Base-by-base conservation (phyloP, 2,329 filamentous ascomycete genomes). In the Aureobasidium uvarum region DNA sequence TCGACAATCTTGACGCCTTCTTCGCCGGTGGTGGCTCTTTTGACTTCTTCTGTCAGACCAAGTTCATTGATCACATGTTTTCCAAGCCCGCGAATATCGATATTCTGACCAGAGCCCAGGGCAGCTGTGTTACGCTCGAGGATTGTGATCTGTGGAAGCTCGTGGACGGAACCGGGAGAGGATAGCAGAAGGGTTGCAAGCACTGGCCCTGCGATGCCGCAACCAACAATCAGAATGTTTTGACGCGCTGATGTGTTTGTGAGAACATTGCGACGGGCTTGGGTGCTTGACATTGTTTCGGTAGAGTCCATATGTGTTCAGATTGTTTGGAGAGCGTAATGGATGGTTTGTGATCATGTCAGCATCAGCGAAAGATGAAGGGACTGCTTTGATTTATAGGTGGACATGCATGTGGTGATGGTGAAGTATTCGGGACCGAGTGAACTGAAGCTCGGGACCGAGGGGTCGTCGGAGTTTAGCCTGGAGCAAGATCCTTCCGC, bases 1-100 rank as follows among this genome's bases (percentile, higher is more conserved):
- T 62, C 59, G 3, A 83, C 73, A 43, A 81, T 71, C 5, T 72
- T 70, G n/a, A 77, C 71, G 36, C 80, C 80, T 25, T 72, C 70
- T 69, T 82, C 80, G 13, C 74, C 73, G 2, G 77, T 79, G 18
- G 73, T 71, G 5, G 71, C 69, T 1, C 70, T 69, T 11, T 75
- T 75, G 36, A 82, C 73, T 0, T 71, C 71, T 1, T 70, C 68
- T 52, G 78, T 74, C 18, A 81, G 68, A 1, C 77, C 78, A 68
- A 81, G 75, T 41, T 72, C 74, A 25, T 72, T 70, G 51, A 81
- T 77, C 14, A 81, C 72, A 7, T 77, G 72, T 18, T 81, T 72
- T 0, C 76, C 80, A 5, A 74, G 69, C 2, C 74, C 78, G 33
- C 80, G 78, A 3, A 82, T 75, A 67, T 83, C 81, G 46, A 82